Evolutionary conservation across 345 rosid genomes (phyloP), one percentile per base, ranked within the genome.

Genomic region (Murraya koenigii): DNA sequence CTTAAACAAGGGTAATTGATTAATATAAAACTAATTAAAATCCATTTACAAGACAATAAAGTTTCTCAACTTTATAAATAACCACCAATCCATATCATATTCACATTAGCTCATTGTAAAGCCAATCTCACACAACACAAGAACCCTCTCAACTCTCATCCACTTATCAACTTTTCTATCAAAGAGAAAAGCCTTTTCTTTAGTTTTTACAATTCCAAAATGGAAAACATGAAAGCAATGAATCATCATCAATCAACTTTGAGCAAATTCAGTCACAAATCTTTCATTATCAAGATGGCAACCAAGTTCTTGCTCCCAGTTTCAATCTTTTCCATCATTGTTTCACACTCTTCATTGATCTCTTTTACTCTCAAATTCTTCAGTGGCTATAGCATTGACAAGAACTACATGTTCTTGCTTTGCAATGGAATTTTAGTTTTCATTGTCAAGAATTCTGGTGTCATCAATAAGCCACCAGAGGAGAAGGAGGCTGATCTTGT

Each of bases 371-470:
- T 83, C 76, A 10, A 70, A 11, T 70, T 70, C 60, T 70, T 70
- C 75, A 71, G 82, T 52, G 68, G 78, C 77, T 41, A 56, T 41
- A 78, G 8, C 69, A 77, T 86, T 33, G 85, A 82, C 83, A 90
- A 89, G 90, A 89, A 76, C 72, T 86, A 80, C 85, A 85, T 90
- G 85, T 94, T 94, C 84, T 83, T 92, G 49, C 82, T 92, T 14
- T 88, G 90, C 82, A 94, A 91, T 78, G 97, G 93, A 14, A 91
- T 94, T 30, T 83, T 94, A 7, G 88, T 84, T 62, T 36, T 92
- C 23, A 66, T 92, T 8, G 38, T 82, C 49, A 85, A 80, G 75
- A 87, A 70, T 78, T 86, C 92, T 5, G 87, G 90, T 60, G 67
- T 84, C 64, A 72, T 73, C 10, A 66, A 76, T 4, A 80, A 69